Conservation (phyloP, 352 stramenopile species). For the Peronosclerospora sorghi region DNA sequence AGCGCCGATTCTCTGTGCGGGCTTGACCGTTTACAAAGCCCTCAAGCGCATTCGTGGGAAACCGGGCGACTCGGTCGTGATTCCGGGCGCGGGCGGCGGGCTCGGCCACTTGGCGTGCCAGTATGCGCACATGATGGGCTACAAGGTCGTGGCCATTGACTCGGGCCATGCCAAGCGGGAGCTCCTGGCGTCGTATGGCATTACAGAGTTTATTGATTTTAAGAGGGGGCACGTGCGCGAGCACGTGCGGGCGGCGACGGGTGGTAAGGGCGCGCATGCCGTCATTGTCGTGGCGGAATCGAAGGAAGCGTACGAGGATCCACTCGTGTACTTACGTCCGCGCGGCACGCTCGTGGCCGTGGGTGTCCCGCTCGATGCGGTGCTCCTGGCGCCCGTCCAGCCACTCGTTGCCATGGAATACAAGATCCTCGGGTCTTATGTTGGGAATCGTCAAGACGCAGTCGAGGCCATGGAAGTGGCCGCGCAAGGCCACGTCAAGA, state of each 20-base stretch:
- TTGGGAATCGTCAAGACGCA: constrained; percentile 42
- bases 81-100: constrained; percentile 53
- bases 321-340: constrained; percentile 45
- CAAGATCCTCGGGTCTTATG: constrained; percentile 38
- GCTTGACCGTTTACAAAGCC: constrained; percentile 74
- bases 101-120: constrained; percentile 72
- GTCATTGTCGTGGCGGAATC: constrained; percentile 58
- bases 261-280: constrained; percentile 37
- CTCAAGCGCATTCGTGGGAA: constrained; percentile 40
- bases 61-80: constrained; percentile 29
- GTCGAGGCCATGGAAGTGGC: constrained; percentile 39
- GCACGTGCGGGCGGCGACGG: constrained; percentile 27
- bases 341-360: constrained; percentile 56
- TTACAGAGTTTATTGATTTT: constrained; percentile 59
- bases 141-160: constrained; percentile 61
- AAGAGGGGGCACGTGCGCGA: constrained; percentile 31
- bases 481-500: constrained; percentile 25
- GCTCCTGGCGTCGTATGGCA: constrained; percentile 43
- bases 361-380: constrained; percentile 37
- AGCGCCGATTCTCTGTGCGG: constrained; percentile 74
- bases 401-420: constrained; percentile 2
- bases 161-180: constrained; percentile 46
- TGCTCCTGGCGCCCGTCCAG: constrained; percentile 13
- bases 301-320: constrained; percentile 32
- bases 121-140: constrained; percentile 53